A percentile compares a stretch with the other conserved stretches of the same genome.
Conservation (phyloP, 768 basidiomycete genomes). For the Hydnomerulius pinastri region DNA sequence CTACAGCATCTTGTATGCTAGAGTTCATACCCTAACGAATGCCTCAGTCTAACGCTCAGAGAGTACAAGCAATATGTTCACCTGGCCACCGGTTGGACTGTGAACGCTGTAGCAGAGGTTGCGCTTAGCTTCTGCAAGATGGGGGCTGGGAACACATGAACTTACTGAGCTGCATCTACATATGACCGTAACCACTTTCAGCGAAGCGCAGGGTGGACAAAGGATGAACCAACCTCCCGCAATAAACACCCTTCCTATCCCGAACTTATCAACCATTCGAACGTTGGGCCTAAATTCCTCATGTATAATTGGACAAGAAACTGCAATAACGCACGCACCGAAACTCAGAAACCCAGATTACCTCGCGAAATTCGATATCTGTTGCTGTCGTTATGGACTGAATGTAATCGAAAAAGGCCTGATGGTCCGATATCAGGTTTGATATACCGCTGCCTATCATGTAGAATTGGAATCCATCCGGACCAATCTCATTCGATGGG, state of each 20-base stretch:
- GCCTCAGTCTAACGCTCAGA: neutral
- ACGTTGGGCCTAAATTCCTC: slow-evolving; percentile 10
- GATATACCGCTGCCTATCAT: neutral
- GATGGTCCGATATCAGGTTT: neutral
- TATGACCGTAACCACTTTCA: neutral
- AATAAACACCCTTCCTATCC: slow-evolving; percentile 14
- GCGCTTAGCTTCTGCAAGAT: neutral
- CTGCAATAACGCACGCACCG: slow-evolving; percentile 9
- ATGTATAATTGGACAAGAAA: no score
- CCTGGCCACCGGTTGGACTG: slow-evolving; percentile 14
- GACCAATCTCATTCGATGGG: slow-evolving; percentile 1
- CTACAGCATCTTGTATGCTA: slow-evolving; percentile 18
- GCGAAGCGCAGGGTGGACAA: neutral
- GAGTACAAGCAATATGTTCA: neutral
- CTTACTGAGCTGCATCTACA: slow-evolving; percentile 15
- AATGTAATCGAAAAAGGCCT: neutral
- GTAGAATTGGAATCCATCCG: slow-evolving; percentile 1
- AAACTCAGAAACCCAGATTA: slow-evolving; percentile 2
- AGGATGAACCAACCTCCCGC: slow-evolving; percentile 12
- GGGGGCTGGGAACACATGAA: neutral
- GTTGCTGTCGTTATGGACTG: neutral
- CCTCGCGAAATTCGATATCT: slow-evolving; percentile 1
- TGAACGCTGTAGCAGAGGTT: slow-evolving; percentile 2
- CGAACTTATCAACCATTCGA: slow-evolving; percentile 13
- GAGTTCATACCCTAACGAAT: slow-evolving; percentile 13